Evolutionary conservation across 2,329 filamentous ascomycete genomes (phyloP), one percentile per base, ranked within the genome.

Genomic region (Pseudogymnoascus verrucosus): DNA sequence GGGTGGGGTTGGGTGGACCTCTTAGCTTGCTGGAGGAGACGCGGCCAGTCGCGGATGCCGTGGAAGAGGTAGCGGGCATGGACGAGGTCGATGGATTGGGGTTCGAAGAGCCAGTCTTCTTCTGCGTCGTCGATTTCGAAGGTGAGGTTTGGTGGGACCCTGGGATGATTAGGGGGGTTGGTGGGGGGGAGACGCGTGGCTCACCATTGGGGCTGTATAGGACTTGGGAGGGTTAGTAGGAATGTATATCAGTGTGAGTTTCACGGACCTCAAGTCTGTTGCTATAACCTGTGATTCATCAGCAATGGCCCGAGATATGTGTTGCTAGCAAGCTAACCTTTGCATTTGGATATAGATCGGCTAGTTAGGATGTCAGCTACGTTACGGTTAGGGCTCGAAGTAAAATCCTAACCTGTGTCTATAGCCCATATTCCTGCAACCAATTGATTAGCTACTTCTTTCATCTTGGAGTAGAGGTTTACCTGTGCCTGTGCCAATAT

Each of bases 81-180:
- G 63, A 83, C 78, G 64, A 77, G 78, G 68, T 82, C 79, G 67
- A 81, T 82, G 65, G 79, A 72, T 1, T 74, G 26, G 26, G 47
- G 69, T 65, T 78, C 79, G 1, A 23, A 57, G 28, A 78, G 71
- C 81, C 81, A 84, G 5, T 76, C 72, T 63, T 78, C 74, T 68
- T 81, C 78, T 12, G 78, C 74, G 66, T 83, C 80, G 65, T 82
- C 80, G 12, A 83, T 74, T 57, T 81, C 70, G 69, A 82, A 83
- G 16, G 74, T 74, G 28, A 81, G 73, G 65, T 82, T 82, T 16
- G 78, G 77, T 23, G 80, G 80, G 3, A 81, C 75, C 47, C 47
- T 57, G n/a, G n/a, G 51, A 1, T 34, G 51, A 28, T 57, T 34
- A 57, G 28, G 14, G 1, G 4, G 28, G 3, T 28, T 1, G 10